These are phyloP conservation scores for Colletotrichum noveboracense DNA, from an alignment of 2,329 filamentous ascomycete genomes.

Conservation along the genomic window DNA sequence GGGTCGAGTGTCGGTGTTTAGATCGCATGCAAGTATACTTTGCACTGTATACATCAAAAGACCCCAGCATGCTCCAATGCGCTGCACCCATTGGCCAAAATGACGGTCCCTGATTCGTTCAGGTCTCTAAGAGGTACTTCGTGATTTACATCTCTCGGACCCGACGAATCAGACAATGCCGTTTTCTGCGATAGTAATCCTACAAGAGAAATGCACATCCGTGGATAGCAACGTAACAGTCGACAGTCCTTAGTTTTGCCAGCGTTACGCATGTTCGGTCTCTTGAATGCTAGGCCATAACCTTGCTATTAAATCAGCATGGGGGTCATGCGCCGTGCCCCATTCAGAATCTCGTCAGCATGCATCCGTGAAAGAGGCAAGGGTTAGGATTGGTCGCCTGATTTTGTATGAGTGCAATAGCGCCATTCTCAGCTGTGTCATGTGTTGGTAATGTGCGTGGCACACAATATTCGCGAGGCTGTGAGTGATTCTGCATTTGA, in stretches of 20 bases:
- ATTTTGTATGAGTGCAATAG: background rate
- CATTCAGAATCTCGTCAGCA: background rate
- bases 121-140: background rate
- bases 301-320: background rate
- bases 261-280: background rate
- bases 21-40: background rate
- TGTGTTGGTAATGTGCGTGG: background rate
- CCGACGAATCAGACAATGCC: background rate
- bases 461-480: background rate
- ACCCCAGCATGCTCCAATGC: background rate
- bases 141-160: accelerated
- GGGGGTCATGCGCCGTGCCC: background rate
- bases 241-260: no score
- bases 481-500: background rate
- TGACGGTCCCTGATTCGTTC: background rate
- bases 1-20: no score
- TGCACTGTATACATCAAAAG: background rate
- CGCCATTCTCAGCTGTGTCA: background rate
- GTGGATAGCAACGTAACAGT: background rate
- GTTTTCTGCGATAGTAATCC: background rate
- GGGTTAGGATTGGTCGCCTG: background rate
- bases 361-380: background rate
- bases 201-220: background rate
- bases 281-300: background rate
- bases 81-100: background rate